Conservation (phyloP, 2,329 filamentous ascomycete species). For the Lachnellula occidentalis region DNA sequence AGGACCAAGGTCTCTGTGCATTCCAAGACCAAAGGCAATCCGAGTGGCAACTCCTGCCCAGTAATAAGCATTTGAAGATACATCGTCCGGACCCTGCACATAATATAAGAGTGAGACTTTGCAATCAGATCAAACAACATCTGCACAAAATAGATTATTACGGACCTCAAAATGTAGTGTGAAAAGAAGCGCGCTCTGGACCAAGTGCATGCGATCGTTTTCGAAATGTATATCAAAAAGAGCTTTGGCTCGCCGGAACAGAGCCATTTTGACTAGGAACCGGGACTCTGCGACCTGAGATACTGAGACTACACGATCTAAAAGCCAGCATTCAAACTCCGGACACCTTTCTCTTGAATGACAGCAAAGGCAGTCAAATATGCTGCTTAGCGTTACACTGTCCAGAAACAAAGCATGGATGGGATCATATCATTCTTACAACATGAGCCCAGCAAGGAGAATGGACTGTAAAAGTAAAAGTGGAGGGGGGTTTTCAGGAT, state of each 20-base stretch:
- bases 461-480: slow-evolving; percentile 29
- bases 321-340: no score
- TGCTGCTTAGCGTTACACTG: no score
- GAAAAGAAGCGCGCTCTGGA: slow-evolving; percentile 28
- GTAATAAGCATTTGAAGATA: slow-evolving; percentile 22
- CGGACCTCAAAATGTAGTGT: slow-evolving; percentile 1
- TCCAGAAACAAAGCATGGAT: no score
- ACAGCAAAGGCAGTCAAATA: no score
- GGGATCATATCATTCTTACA: slow-evolving; percentile 6
- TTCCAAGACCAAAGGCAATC: slow-evolving; percentile 28
- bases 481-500: slow-evolving; percentile 20
- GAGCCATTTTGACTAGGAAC: slow-evolving; percentile 17
- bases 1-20: slow-evolving; percentile 20
- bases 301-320: slow-evolving; percentile 5
- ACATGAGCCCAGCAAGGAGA: slow-evolving; percentile 26
- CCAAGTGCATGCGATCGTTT: slow-evolving; percentile 23
- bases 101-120: slow-evolving; percentile 22
- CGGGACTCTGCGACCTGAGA: slow-evolving; percentile 22
- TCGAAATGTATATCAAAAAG: slow-evolving; percentile 29
- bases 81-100: slow-evolving; percentile 21
- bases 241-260: slow-evolving; percentile 25
- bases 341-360: no score
- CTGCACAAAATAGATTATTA: no score
- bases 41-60: slow-evolving; percentile 27
- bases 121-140: no score